Conservation (phyloP, 129 eudicot species). For the Calendula officinalis region DNA sequence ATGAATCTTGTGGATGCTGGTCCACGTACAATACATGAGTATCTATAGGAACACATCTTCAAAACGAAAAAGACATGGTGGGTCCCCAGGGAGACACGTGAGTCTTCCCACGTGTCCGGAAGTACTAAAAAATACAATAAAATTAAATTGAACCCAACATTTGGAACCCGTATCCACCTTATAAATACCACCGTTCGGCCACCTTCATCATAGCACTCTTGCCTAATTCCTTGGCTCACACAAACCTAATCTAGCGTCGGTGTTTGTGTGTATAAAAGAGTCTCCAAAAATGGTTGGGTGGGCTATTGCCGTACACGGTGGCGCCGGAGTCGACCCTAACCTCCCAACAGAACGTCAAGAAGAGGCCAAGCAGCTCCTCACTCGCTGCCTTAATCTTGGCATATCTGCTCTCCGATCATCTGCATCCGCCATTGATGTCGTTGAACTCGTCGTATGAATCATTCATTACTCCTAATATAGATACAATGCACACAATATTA, state of each 20-base stretch:
- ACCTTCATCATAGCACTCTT: conserved; percentile 23
- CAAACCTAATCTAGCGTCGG: conserved; percentile 5
- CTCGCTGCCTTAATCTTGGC: conserved; percentile 77
- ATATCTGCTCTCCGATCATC: conserved; percentile 71
- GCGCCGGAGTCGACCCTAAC: conserved; percentile 96
- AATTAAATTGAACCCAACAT: conserved; percentile 2
- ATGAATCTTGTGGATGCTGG: conserved; percentile 16
- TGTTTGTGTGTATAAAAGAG: conserved; percentile 26
- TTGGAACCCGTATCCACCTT: conserved; percentile 29
- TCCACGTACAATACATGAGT: conserved; percentile 24
- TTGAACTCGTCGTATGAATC: conserved; percentile 70
- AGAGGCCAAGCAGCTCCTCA: conserved; percentile 73
- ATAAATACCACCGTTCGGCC: conserved; percentile 19
- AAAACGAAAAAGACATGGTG: neutral
- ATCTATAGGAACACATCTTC: conserved; percentile 11
- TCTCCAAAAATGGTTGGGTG: conserved; percentile 65
- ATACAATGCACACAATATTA: neutral
- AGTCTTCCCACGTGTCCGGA: conserved; percentile 34
- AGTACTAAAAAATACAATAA: neutral
- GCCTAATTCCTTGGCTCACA: conserved; percentile 11
- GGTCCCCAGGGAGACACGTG: conserved; percentile 24
- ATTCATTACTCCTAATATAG: neutral
- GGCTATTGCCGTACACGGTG: conserved; percentile 97
- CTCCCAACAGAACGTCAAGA: conserved; percentile 82
- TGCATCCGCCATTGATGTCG: conserved; percentile 77